These are phyloP conservation scores for Abortiporus biennis DNA, from an alignment of 1,284 basidiomycete genomes.

Conservation along the genomic window DNA sequence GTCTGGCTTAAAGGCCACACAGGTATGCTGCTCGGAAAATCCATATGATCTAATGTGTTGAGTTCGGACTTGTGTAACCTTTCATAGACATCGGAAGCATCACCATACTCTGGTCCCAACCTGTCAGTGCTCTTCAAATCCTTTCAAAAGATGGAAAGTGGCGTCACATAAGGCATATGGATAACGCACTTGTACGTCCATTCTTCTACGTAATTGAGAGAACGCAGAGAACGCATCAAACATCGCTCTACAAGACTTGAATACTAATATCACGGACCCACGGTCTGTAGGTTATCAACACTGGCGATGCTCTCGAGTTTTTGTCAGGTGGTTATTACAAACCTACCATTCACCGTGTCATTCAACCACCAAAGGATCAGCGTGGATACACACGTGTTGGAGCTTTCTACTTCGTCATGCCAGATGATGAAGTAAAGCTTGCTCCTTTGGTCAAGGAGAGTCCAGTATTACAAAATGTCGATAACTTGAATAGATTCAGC, in stretches of 20 bases:
- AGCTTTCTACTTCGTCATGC: slow-evolving; percentile 35
- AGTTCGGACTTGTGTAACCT: not conserved
- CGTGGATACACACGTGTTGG: slow-evolving; percentile 34
- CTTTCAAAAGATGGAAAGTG: slow-evolving; percentile 43
- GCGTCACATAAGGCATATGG: slow-evolving; percentile 54
- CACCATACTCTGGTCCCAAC: slow-evolving; percentile 53
- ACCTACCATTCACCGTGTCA: slow-evolving; percentile 36
- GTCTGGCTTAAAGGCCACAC: slow-evolving; percentile 62
- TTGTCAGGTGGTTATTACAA: slow-evolving; percentile 39
- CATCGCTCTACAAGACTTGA: slow-evolving; percentile 1
- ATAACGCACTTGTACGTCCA: slow-evolving; percentile 50
- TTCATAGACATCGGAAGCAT: slow-evolving; percentile 45
- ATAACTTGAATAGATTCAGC: slow-evolving; percentile 25
- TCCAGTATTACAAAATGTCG: slow-evolving; percentile 24
- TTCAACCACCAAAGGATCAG: slow-evolving; percentile 45
- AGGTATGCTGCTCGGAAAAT: slow-evolving; percentile 24
- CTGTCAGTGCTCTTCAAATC: slow-evolving; percentile 53
- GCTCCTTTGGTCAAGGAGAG: slow-evolving; percentile 23
- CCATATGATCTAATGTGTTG: not conserved
- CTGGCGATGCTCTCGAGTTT: slow-evolving; percentile 36
- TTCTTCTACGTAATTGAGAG: no score
- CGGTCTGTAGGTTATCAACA: slow-evolving; percentile 30
- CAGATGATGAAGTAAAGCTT: slow-evolving; percentile 25
- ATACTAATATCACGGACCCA: not conserved
- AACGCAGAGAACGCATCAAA: no score